Percentiles rank a stretch among this genome's conserved stretches.
Evolutionary conservation across 192 early-diverging fungal genomes (phyloP).

Genomic region (Podila clonocystis): DNA sequence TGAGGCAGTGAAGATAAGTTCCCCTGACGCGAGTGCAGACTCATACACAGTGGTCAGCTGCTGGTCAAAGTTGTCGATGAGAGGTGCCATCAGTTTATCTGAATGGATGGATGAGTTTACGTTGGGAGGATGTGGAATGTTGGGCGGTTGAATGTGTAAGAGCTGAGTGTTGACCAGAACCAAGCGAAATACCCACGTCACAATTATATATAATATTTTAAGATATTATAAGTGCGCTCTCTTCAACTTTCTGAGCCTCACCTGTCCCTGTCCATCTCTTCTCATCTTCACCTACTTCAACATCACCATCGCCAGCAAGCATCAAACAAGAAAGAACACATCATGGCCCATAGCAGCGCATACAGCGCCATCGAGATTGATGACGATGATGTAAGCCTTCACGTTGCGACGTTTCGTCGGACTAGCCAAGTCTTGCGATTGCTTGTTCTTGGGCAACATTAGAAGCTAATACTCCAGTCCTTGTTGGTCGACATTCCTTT

Average conservation of each 20-base stretch:
- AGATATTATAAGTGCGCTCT: too few species aligned
- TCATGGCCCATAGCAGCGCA: slow-evolving; percentile 23
- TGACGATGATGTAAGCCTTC: slow-evolving; percentile 28
- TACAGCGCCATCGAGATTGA: slow-evolving; percentile 50
- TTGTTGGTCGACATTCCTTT: too few species aligned
- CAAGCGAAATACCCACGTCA: slow-evolving; percentile 6
- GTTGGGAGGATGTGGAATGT: neutral
- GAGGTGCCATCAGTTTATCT: neutral
- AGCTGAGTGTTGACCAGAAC: neutral
- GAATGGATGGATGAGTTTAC: neutral
- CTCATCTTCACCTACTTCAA: neutral
- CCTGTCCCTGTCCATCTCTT: neutral
- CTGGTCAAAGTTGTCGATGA: slow-evolving; percentile 8
- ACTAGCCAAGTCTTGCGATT: neutral
- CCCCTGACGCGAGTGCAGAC: slow-evolving; percentile 17
- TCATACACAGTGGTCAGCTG: slow-evolving; percentile 14
- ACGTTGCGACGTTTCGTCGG: neutral
- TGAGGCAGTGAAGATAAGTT: slow-evolving; percentile 30
- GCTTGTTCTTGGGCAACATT: neutral
- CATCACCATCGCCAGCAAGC: neutral
- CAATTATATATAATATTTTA: too few species aligned
- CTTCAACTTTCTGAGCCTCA: neutral
- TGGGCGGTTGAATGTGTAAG: neutral
- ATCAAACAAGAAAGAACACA: neutral
- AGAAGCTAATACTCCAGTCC: neutral